These are phyloP conservation scores for Phytophthora agathidicida DNA, from an alignment of 352 stramenopile species.

Conservation along the genomic window DNA sequence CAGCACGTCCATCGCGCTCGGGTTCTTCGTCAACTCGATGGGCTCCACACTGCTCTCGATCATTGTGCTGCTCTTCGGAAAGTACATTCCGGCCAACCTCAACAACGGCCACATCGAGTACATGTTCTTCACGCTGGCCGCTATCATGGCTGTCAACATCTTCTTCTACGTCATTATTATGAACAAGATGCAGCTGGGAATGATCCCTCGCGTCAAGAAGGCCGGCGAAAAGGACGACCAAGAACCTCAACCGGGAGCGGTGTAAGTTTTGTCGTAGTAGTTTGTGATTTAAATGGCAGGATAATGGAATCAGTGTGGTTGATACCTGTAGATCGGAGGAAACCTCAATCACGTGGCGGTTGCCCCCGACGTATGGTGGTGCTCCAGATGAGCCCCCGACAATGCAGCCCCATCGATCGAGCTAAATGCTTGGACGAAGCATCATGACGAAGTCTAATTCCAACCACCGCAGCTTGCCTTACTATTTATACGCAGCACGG, in stretches of 20 bases:
- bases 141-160: constrained; percentile 47
- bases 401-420: too few species aligned
- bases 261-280: constrained; percentile 12
- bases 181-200: constrained; percentile 42
- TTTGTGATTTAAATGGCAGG: neutral
- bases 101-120: constrained; percentile 45
- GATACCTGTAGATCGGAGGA: constrained; percentile 5
- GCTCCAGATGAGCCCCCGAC: too few species aligned
- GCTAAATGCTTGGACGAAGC: too few species aligned
- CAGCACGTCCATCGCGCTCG: constrained; percentile 42
- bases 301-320: too few species aligned
- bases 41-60: constrained; percentile 56
- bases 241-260: constrained; percentile 3
- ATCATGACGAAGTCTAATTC: constrained; percentile 9
- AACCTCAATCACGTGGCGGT: neutral
- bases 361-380: constrained; percentile 1
- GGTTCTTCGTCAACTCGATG: constrained; percentile 59
- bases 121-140: constrained; percentile 40
- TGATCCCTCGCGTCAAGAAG: constrained; percentile 21
- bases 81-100: constrained; percentile 48
- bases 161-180: constrained; percentile 32
- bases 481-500: constrained; percentile 16
- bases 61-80: constrained; percentile 67
- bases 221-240: neutral
- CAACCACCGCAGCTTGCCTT: neutral